A percentile compares a stretch with the other conserved stretches of the same genome.
These are phyloP conservation scores for Albatrellus ellisii DNA, from an alignment of 768 basidiomycete genomes.

Conservation along the genomic window DNA sequence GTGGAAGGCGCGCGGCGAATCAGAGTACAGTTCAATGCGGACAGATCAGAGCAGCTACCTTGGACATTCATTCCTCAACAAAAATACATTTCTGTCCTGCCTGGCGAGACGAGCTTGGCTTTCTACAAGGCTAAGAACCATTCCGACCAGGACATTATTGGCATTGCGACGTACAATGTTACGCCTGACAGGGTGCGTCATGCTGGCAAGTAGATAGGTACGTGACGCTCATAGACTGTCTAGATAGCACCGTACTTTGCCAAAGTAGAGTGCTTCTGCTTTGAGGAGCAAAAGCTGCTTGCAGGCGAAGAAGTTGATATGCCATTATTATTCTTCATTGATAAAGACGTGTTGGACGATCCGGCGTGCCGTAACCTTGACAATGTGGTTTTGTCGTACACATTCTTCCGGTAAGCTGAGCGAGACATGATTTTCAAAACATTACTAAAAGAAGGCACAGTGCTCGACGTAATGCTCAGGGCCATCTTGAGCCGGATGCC, in stretches of 20 bases:
- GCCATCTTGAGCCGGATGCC: conserved; percentile 88
- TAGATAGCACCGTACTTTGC: conserved; percentile 98
- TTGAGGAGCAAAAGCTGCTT: conserved; percentile 92
- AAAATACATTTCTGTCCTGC: conserved; percentile 78
- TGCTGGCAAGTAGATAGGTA: neutral
- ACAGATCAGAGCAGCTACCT: conserved; percentile 76
- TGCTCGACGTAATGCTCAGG: conserved; percentile 72
- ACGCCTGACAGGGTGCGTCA: conserved; percentile 84
- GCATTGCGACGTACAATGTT: conserved; percentile 98
- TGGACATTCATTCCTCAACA: conserved; percentile 93
- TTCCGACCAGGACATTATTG: conserved; percentile 80
- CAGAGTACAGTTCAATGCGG: conserved; percentile 93
- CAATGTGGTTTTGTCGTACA: conserved; percentile 90
- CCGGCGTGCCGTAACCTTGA: conserved; percentile 77
- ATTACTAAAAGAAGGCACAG: too few species aligned
- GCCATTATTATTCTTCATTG: conserved; percentile 97
- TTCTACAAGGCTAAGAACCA: conserved; percentile 92
- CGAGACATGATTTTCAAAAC: neutral
- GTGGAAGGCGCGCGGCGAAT: conserved; percentile 59
- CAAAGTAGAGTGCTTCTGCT: conserved; percentile 99
- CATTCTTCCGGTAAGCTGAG: conserved; percentile 78
- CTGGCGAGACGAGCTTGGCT: conserved; percentile 91
- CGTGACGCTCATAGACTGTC: neutral
- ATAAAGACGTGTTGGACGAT: conserved; percentile 92
- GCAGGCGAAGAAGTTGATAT: conserved; percentile 97